Percentiles rank a stretch among this genome's conserved stretches.
phyloP scores from a whole-genome alignment of 306 rosid genomes.

The Medicago arabica region DNA sequence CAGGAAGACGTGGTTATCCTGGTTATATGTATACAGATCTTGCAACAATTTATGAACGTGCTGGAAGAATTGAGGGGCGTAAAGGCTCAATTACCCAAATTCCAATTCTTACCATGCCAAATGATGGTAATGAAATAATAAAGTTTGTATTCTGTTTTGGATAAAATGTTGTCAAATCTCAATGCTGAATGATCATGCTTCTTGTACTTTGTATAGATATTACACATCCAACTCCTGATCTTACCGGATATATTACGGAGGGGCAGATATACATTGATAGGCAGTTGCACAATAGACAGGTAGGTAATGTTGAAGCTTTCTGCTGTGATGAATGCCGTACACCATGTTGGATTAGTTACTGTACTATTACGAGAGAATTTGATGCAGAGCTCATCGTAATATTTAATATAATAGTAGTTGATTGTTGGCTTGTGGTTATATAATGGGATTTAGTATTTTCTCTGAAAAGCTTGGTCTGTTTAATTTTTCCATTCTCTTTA shows the following conservation, averaged over 20 bases:
- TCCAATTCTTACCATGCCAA: constrained; percentile 98
- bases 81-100: constrained; percentile 99
- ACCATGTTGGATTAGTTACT: constrained; percentile 6
- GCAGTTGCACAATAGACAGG: constrained; percentile 98
- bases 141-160: constrained; percentile 31
- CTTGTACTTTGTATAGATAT: constrained; percentile 70
- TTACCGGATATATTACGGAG: constrained; percentile 98
- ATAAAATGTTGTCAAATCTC: constrained; percentile 32
- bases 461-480: constrained; percentile 12
- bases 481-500: constrained; percentile 13
- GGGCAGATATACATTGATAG: constrained; percentile 98
- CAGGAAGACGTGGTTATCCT: constrained; percentile 99
- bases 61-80: constrained; percentile 99
- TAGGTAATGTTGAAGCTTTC: constrained; percentile 41
- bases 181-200: constrained; percentile 35
- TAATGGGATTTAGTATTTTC: constrained; percentile 8
- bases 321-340: constrained; percentile 19
- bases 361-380: constrained; percentile 21
- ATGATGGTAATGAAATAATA: constrained; percentile 71
- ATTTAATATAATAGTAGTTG: constrained; percentile 16
- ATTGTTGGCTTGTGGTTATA: constrained; percentile 17
- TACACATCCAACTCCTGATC: constrained; percentile 99
- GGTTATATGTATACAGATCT: constrained; percentile 99
- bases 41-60: constrained; percentile 98
- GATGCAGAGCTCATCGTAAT: constrained; percentile 14